phyloP scores from a whole-genome alignment of 164 flowering plant species.

The Amborella trichopoda region DNA sequence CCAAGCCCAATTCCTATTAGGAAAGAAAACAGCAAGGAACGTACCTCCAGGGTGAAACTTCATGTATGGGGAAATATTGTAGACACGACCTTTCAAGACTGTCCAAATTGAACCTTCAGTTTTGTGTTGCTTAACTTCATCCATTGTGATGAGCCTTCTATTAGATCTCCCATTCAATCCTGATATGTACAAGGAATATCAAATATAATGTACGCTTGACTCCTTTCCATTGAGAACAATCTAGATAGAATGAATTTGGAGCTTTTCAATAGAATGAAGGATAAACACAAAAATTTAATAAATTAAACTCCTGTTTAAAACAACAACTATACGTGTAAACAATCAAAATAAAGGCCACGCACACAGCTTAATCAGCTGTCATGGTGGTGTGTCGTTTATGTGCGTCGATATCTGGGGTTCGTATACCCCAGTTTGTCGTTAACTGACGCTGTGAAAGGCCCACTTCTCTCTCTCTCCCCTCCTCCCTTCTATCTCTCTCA shows the following conservation, averaged over 20 bases:
- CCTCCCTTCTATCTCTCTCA: too few relatives aligned
- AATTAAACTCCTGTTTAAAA: too few relatives aligned
- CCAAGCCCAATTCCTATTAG: too few relatives aligned
- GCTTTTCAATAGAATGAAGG: not conserved
- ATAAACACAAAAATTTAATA: too few relatives aligned
- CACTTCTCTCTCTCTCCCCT: too few relatives aligned
- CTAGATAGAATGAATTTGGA: not conserved
- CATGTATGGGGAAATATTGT: constrained; percentile 88
- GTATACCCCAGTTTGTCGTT: too few relatives aligned
- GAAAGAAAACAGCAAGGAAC: constrained; percentile 3
- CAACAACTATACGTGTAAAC: too few relatives aligned
- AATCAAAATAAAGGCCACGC: too few relatives aligned
- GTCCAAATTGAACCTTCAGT: constrained; percentile 88
- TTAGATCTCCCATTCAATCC: constrained; percentile 88
- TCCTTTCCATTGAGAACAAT: not conserved
- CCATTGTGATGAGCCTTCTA: constrained; percentile 67
- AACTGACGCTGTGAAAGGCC: too few relatives aligned
- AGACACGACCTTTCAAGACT: constrained; percentile 90
- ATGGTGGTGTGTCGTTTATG: too few relatives aligned
- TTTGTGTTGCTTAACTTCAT: constrained; percentile 76
- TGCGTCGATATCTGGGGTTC: too few relatives aligned
- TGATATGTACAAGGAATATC: constrained; percentile 16
- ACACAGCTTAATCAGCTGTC: too few relatives aligned
- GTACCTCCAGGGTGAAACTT: constrained; percentile 98
- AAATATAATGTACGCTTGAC: not conserved